Conservation (phyloP, 345 rosid species). For the Eutrema yunnanense region DNA sequence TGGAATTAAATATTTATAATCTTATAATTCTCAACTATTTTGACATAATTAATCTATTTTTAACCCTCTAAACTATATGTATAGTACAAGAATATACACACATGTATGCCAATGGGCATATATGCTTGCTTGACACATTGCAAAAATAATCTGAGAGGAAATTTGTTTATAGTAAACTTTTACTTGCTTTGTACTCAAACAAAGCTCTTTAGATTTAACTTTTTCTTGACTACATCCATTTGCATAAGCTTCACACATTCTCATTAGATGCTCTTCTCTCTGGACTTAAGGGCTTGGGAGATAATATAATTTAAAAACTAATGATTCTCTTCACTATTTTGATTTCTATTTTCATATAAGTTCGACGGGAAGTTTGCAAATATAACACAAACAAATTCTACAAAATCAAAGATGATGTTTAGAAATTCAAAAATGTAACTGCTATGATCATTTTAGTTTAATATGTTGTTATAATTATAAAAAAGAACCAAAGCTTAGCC, state of each 20-base stretch:
- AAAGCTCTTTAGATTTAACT: constrained; percentile 29
- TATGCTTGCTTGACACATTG: constrained; percentile 69
- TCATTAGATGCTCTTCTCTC: constrained; percentile 11
- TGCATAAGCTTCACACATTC: constrained; percentile 36
- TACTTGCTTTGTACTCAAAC: constrained; percentile 87
- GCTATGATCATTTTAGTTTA: neutral
- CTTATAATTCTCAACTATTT: neutral
- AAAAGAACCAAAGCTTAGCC: neutral
- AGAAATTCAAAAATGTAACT: neutral
- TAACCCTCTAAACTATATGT: neutral
- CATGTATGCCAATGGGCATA: constrained; percentile 36
- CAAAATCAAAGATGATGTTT: neutral
- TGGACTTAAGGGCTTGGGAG: neutral
- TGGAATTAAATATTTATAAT: constrained; percentile 18
- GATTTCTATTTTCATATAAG: neutral
- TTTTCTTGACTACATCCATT: constrained; percentile 18
- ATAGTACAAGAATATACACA: constrained; percentile 13
- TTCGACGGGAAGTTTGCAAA: neutral
- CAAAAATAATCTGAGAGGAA: constrained; percentile 29
- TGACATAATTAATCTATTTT: neutral
- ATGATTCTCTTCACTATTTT: neutral
- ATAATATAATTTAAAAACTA: neutral
- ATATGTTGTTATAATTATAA: neutral
- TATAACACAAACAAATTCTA: neutral
- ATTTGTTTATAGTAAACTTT: constrained; percentile 34